Evolutionary conservation across 2,329 filamentous ascomycete species (phyloP).

Genomic region (Colletotrichum sp.): DNA sequence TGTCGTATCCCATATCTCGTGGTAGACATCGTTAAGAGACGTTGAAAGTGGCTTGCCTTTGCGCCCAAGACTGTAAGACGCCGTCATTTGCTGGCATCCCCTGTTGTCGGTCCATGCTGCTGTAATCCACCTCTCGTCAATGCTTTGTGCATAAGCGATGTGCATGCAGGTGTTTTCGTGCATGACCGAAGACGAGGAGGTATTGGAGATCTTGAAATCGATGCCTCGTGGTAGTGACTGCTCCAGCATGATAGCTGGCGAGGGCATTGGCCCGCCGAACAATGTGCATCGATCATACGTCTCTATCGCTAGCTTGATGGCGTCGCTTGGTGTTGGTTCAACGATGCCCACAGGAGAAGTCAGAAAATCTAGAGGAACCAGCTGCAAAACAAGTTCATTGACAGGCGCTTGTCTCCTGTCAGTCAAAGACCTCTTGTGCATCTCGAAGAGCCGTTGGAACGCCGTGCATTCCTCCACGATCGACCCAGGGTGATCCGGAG

Average conservation of each 20-base stretch:
- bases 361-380: slow-evolving; percentile 73
- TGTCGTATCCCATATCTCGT: slow-evolving; percentile 81
- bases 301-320: slow-evolving; percentile 71
- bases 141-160: slow-evolving; percentile 77
- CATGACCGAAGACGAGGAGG: slow-evolving; percentile 74
- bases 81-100: slow-evolving; percentile 74
- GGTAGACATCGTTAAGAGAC: slow-evolving; percentile 66
- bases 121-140: slow-evolving; percentile 79
- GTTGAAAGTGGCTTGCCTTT: slow-evolving; percentile 57
- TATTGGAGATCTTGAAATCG: slow-evolving; percentile 73
- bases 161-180: slow-evolving; percentile 83
- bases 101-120: slow-evolving; percentile 82
- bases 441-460: slow-evolving; percentile 75
- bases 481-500: slow-evolving; percentile 63
- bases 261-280: slow-evolving; percentile 61
- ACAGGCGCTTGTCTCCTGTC: slow-evolving; percentile 46
- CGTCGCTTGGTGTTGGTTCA: slow-evolving; percentile 64
- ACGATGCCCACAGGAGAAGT: slow-evolving; percentile 67
- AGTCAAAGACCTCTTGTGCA: slow-evolving; percentile 57
- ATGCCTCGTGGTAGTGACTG: slow-evolving; percentile 72
- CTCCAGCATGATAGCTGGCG: slow-evolving; percentile 76
- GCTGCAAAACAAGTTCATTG: slow-evolving; percentile 78
- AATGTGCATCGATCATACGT: slow-evolving; percentile 77
- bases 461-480: slow-evolving; percentile 74
- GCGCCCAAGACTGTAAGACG: slow-evolving; percentile 74